Evolutionary conservation across 1,139 yeast species (phyloP).

Genomic region (Cylindricascospora bacillispora): DNA sequence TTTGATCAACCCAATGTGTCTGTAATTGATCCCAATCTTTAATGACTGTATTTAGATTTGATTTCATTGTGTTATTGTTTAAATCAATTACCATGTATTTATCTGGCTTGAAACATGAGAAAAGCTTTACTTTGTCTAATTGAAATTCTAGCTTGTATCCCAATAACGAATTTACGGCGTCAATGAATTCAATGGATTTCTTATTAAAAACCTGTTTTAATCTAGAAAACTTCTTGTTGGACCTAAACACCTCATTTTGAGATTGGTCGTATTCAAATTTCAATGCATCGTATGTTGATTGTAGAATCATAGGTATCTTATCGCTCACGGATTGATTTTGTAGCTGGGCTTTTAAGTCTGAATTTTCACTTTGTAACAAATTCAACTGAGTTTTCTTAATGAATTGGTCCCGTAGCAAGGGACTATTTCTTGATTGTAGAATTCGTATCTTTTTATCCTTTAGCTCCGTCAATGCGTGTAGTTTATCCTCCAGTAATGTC

Average conservation of each 20-base stretch:
- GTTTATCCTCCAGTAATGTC: conserved; percentile 27
- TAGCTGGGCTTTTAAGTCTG: conserved; percentile 31
- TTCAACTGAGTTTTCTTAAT: conserved; percentile 45
- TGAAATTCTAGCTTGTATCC: conserved; percentile 69
- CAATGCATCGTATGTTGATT: conserved; percentile 51
- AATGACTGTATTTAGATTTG: conserved; percentile 19
- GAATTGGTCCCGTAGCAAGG: conserved; percentile 51
- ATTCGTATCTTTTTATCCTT: conserved; percentile 37
- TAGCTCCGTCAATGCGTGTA: conserved; percentile 25
- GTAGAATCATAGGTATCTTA: conserved; percentile 35
- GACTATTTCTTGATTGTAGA: conserved; percentile 55
- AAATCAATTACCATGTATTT: conserved; percentile 27
- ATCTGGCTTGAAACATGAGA: conserved; percentile 38
- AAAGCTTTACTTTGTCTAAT: conserved; percentile 55
- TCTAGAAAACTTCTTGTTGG: conserved; percentile 46
- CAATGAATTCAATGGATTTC: conserved; percentile 63
- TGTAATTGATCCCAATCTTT: conserved; percentile 42
- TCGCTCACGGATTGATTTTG: conserved; percentile 3
- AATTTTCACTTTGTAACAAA: conserved; percentile 46
- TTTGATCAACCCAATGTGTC: conserved; percentile 54
- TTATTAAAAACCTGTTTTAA: conserved; percentile 52
- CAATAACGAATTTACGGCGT: conserved; percentile 52
- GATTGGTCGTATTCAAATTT: conserved; percentile 40
- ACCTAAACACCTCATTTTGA: conserved; percentile 38
- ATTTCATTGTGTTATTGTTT: conserved; percentile 24